Evolutionary conservation across 352 stramenopile species (phyloP).

Genomic region (Phytopythium aichiense): DNA sequence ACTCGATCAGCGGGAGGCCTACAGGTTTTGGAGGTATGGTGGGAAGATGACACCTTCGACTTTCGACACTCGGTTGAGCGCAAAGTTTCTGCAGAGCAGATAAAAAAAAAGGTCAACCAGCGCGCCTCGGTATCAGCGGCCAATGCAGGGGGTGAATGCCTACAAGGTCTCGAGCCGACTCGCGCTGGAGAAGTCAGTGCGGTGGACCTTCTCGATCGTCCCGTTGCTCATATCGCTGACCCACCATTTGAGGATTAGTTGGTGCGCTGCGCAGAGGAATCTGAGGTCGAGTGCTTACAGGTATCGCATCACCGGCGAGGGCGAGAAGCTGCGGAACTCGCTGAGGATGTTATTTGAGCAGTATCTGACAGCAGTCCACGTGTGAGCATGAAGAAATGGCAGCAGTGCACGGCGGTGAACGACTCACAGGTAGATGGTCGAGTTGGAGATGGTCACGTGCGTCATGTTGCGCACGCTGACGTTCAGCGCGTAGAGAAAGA

Average conservation of each 20-base stretch:
- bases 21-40: conserved; percentile 23
- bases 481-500: conserved; percentile 20
- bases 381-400: not conserved
- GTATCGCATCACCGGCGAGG: not conserved
- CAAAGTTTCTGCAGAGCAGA: conserved; percentile 20
- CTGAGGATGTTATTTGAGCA: conserved; percentile 3
- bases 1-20: not conserved
- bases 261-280: not conserved
- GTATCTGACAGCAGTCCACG: not conserved
- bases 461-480: conserved; percentile 16
- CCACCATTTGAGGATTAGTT: not conserved
- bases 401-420: not conserved
- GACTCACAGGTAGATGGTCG: conserved; percentile 8
- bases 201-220: conserved; percentile 5
- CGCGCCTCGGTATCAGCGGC: not conserved
- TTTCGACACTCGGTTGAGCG: conserved; percentile 12
- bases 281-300: not conserved
- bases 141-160: not conserved
- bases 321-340: not conserved
- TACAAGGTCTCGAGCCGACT: conserved; percentile 1
- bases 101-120: not conserved
- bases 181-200: conserved; percentile 1
- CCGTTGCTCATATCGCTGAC: conserved; percentile 2
- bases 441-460: conserved; percentile 12
- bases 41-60: conserved; percentile 21